Conservation (phyloP, 2,329 filamentous ascomycete species). For the Onygenales sp. region DNA sequence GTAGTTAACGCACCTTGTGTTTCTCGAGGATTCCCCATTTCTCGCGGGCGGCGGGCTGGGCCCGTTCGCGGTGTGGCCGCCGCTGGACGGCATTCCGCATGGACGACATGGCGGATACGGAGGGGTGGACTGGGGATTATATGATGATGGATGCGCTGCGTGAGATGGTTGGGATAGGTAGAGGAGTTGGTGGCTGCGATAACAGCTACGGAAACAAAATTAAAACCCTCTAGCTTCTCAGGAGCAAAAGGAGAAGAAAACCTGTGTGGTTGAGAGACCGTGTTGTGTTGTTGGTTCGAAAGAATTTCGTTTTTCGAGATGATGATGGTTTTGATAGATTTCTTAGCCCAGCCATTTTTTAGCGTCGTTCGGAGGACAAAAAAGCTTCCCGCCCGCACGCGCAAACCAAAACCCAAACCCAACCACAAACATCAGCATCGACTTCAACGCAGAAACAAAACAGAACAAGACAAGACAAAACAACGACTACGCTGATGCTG, state of each 20-base stretch:
- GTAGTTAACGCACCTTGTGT: constrained; percentile 57
- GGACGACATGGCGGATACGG: constrained; percentile 40
- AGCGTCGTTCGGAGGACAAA: not conserved
- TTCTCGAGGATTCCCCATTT: constrained; percentile 93
- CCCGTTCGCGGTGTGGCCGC: constrained; percentile 81
- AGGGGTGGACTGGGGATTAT: not conserved
- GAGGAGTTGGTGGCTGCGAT: not conserved
- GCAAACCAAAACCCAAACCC: not conserved
- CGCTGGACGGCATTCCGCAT: constrained; percentile 59
- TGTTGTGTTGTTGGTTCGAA: not conserved
- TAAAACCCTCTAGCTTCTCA: not conserved
- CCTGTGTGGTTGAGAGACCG: not conserved
- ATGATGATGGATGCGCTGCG: not conserved
- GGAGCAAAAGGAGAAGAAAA: not conserved
- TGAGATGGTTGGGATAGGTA: not conserved
- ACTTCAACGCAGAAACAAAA: not conserved
- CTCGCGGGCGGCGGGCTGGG: constrained; percentile 71
- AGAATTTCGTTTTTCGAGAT: not conserved
- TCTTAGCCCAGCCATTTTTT: not conserved
- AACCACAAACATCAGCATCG: not conserved
- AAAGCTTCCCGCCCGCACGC: not conserved
- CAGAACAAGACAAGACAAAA: no score
- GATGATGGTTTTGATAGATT: not conserved
- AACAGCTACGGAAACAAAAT: not conserved
- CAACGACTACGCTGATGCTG: no score